Percentiles rank a stretch among this genome's conserved stretches.
These are phyloP conservation scores for Alternaria sp. DNA, from an alignment of 2,329 filamentous ascomycete genomes.

Conservation along the genomic window DNA sequence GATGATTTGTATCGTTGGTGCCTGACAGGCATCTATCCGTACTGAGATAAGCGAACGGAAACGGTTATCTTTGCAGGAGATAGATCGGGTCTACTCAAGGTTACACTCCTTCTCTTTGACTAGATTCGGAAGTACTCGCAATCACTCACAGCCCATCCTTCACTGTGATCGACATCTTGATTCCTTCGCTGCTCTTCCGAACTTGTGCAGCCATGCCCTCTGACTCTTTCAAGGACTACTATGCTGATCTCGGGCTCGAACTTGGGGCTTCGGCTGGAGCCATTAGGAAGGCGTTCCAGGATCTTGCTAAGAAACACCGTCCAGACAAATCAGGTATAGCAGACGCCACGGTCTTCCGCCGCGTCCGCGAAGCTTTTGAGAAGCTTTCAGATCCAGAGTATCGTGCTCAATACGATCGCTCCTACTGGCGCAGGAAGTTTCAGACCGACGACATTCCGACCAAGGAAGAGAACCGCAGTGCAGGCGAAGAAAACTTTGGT, in stretches of 20 bases:
- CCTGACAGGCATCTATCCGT: conserved; percentile 5
- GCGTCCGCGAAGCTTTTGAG: conserved; percentile 25
- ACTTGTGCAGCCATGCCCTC: conserved; percentile 14
- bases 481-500: neutral
- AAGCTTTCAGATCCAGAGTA: conserved; percentile 17
- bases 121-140: neutral
- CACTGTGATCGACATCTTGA: neutral
- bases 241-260: conserved; percentile 80
- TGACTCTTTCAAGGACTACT: conserved; percentile 72
- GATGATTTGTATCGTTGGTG: conserved; percentile 1
- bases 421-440: conserved; percentile 2
- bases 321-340: conserved; percentile 86
- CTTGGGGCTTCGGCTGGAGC: conserved; percentile 79
- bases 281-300: conserved; percentile 97
- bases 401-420: conserved; percentile 19
- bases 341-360: conserved; percentile 20
- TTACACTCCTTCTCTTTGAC: neutral
- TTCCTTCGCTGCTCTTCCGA: neutral
- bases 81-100: neutral
- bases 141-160: neutral
- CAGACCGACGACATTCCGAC: conserved; percentile 3
- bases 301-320: conserved; percentile 92
- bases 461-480: neutral
- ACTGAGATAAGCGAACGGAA: neutral
- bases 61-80: neutral